Base-by-base conservation (phyloP, 2,329 filamentous ascomycete genomes). In the Ophiostoma ulmi region DNA sequence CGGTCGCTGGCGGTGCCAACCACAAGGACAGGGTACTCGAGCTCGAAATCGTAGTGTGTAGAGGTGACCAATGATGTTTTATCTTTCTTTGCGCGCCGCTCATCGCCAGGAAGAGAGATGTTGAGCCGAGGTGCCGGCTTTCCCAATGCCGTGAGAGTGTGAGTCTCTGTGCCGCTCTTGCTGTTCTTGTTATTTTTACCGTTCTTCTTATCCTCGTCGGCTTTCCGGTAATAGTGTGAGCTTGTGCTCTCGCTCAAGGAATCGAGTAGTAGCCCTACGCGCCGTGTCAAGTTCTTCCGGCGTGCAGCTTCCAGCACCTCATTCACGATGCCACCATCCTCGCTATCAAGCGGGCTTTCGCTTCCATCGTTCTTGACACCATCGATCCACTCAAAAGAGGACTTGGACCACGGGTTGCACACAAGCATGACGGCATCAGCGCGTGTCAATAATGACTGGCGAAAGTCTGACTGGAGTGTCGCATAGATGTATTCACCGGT, bases 361-460 rank as follows among this genome's bases (percentile, higher is more conserved):
- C 48, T n/a, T 14, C 44, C 48, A 7, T 39, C 48, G 8, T 17
- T 52, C 22, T 22, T 52, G 44, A 35, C 48, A 8, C 67, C 67
- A 17, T 26, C 22, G 17, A 68, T 41, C 67, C 67, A 68, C 31
- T 44, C 67, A 61, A 58, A 68, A 31, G 67, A 68, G 20, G 67
- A 26, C 44, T 31, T 26, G 38, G 67, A 68, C 67, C 67, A 68
- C 48, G 67, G 67, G 48, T 68, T 68, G 67, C 67, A 68, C 67
- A 68, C 67, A 8, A 68, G 67, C 67, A 68, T 61, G 48, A 68
- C 67, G 48, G 67, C 67, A 48, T 68, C 67, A 8, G 67, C 67
- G 31, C 67, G 67, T 20, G 26, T 31, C 44, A 68, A 20, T 17
- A 68, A 13, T 6, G 44, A 52, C 67, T 48, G 44, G 67, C 67